phyloP scores from a whole-genome alignment of 106 monocot species.

The Platanthera guangdongensis region DNA sequence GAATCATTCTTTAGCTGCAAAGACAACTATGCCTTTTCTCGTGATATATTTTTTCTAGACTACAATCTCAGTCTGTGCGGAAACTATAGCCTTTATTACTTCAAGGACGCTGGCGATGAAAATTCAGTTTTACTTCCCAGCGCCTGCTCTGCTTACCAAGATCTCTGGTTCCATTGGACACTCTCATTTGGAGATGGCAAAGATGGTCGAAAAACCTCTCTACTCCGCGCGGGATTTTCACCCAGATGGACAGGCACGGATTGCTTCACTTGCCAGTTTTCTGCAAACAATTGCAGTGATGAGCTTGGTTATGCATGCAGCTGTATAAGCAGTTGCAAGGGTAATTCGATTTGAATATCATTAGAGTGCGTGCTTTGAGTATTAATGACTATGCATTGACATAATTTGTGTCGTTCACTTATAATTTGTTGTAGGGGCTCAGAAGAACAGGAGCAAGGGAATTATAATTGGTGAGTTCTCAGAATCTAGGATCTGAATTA shows the following conservation, averaged over 20 bases:
- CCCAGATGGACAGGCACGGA: background rate
- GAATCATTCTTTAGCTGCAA: slow-evolving; percentile 7
- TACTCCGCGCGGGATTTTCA: slow-evolving; percentile 7
- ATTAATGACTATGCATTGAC: background rate
- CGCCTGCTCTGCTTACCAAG: background rate
- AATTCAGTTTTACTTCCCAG: background rate
- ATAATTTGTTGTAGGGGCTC: background rate
- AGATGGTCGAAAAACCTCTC: background rate
- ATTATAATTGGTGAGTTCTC: slow-evolving; percentile 6
- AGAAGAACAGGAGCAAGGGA: background rate
- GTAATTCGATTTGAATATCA: background rate
- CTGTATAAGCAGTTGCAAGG: background rate
- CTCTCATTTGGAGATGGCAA: background rate
- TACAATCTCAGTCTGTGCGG: slow-evolving; percentile 7
- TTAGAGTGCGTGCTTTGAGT: background rate
- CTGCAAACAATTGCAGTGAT: background rate
- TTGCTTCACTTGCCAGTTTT: slow-evolving; percentile 10
- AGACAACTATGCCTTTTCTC: slow-evolving; percentile 3
- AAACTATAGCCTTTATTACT: slow-evolving; percentile 11
- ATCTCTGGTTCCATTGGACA: slow-evolving; percentile 14
- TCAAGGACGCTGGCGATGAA: background rate
- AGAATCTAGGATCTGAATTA: background rate
- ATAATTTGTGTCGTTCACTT: background rate
- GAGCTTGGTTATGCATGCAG: background rate
- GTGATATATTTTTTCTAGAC: background rate